These are phyloP conservation scores for Tulasnella sp. DNA, from an alignment of 768 basidiomycete species.

Conservation along the genomic window DNA sequence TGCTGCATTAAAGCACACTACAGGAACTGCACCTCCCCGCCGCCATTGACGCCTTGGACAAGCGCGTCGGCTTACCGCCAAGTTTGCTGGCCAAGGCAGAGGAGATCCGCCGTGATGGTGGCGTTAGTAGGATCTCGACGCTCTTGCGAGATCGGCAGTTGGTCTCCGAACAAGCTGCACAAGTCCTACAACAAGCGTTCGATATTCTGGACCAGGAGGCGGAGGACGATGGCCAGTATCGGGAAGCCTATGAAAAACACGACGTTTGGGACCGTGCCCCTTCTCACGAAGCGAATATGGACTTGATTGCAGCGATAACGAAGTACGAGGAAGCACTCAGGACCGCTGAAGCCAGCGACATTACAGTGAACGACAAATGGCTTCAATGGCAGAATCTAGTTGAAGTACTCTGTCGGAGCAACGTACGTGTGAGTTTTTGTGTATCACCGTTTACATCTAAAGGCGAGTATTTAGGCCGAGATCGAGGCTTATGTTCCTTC, in stretches of 20 bases:
- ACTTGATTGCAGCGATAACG: slow-evolving; percentile 57
- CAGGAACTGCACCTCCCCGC: slow-evolving; percentile 70
- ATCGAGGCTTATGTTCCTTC: slow-evolving; percentile 15
- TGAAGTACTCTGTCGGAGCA: slow-evolving; percentile 52
- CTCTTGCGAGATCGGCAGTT: slow-evolving; percentile 62
- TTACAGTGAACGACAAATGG: slow-evolving; percentile 70
- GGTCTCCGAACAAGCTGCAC: slow-evolving; percentile 48
- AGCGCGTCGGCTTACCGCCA: slow-evolving; percentile 78
- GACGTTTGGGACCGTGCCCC: slow-evolving; percentile 40
- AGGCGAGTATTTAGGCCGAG: not conserved
- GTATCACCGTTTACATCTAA: not conserved
- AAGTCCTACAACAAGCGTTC: slow-evolving; percentile 54
- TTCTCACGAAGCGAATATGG: slow-evolving; percentile 69
- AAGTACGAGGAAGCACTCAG: slow-evolving; percentile 61
- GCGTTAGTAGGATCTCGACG: slow-evolving; percentile 55
- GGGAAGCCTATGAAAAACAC: slow-evolving; percentile 36
- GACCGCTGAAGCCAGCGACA: slow-evolving; percentile 66
- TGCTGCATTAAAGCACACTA: slow-evolving; percentile 40
- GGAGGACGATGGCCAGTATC: slow-evolving; percentile 65
- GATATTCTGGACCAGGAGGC: slow-evolving; percentile 87
- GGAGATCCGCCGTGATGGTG: slow-evolving; percentile 70
- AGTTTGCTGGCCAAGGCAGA: slow-evolving; percentile 77
- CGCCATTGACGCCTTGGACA: slow-evolving; percentile 76
- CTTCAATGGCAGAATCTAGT: slow-evolving; percentile 75
- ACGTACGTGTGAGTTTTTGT: slow-evolving; percentile 27